Evolutionary conservation across 2,329 filamentous ascomycete genomes (phyloP), one percentile per base, ranked within the genome.

Genomic region (Rutstroemia sp.): DNA sequence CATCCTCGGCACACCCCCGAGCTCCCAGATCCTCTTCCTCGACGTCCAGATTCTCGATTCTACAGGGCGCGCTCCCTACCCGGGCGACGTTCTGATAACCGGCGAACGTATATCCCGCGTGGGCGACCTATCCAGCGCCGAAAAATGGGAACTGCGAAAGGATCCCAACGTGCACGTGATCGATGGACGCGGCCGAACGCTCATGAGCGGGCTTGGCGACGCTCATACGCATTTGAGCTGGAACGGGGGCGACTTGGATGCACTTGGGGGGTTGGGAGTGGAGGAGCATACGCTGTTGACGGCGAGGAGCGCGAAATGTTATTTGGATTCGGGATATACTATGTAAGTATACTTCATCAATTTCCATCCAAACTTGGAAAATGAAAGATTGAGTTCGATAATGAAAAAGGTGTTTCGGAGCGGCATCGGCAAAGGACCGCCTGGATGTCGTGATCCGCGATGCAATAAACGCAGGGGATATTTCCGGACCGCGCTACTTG

Each of bases 131-230:
- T 14, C 48, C 12, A 12, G 23, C 17, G 9, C 8, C 19, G 39
- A 42, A 4, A 17, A 8, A 34, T 25, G 14, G 5, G 8, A 23
- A 5, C n/a, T 27, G n/a, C 17, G 14, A 12, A 16, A 21, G 6
- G 9, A 27, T 10, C 10, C 48, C 7, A 1, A 40, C 5, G 36
- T 42, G 16, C 17, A 16, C 2, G n/a, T 40, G 12, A 23, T 51
- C 17, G 9, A 61, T 34, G 60, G 61, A 4, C 51, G 56, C 21
- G 58, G 61, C 23, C 66, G 75, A 19, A 78, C 76, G 1, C 60
- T 79, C 25, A 78, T 78, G 72, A 72, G 71, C n/a, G 76, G 76
- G 0, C 66, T 78, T 0, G 74, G 75, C 1, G 76, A 79, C 58
- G 72, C 74, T 0, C 76, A 79, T 62, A 73, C 75, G 0, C 75